Conservation (phyloP, 108 stramenopile genomes). For the Nitzschia inconspicua region DNA sequence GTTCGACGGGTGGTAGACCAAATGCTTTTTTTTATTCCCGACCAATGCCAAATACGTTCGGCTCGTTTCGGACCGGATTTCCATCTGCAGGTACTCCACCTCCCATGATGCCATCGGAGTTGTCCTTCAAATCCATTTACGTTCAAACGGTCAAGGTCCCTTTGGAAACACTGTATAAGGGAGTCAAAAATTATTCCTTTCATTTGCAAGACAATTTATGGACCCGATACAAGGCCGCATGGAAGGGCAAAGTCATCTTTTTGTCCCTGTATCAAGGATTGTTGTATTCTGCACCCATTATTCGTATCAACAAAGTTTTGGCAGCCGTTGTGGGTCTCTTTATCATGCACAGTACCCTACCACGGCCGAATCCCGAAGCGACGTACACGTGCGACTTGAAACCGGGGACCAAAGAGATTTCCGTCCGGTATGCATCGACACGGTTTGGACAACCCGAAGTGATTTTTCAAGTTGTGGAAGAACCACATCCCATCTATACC, state of each 20-base stretch:
- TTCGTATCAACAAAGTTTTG: conserved; percentile 42
- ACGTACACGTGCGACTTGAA: conserved; percentile 27
- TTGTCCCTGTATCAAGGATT: conserved; percentile 33
- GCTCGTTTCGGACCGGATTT: conserved; percentile 2
- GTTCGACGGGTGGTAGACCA: neutral
- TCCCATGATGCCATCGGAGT: neutral
- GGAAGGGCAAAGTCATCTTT: conserved; percentile 43
- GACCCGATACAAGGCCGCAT: conserved; percentile 51
- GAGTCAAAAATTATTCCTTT: conserved; percentile 28
- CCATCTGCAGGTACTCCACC: neutral
- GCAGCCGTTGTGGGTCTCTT: conserved; percentile 30
- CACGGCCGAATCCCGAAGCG: conserved; percentile 30
- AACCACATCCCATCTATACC: conserved; percentile 39
- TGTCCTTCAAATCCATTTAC: conserved; percentile 51
- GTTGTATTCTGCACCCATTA: conserved; percentile 32
- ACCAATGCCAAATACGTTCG: conserved; percentile 1
- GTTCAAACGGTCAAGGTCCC: conserved; percentile 57
- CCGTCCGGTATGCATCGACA: conserved; percentile 32
- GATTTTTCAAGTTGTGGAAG: conserved; percentile 64
- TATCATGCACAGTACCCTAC: conserved; percentile 46
- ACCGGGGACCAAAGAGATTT: conserved; percentile 56
- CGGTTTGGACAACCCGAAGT: conserved; percentile 36
- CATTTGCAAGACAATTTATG: conserved; percentile 39
- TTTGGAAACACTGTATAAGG: conserved; percentile 53
- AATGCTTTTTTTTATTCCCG: conserved; percentile 24